Evolutionary conservation across 345 rosid species (phyloP), one percentile per base, ranked within the genome.

Genomic region (Fremontodendron californicum): DNA sequence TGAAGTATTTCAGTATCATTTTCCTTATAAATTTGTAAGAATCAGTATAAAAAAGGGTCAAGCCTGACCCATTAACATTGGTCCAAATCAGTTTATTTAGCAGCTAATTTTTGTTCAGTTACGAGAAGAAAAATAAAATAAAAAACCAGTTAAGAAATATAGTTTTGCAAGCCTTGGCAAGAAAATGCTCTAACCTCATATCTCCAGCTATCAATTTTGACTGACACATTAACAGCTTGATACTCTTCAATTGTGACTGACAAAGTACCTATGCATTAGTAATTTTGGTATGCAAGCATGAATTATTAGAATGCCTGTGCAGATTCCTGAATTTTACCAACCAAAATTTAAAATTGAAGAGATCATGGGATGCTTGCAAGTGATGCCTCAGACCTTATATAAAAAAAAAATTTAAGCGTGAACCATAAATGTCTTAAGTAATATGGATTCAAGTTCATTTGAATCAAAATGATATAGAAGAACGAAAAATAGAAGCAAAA

Each of bases 341-440:
- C 99, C 98, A 92, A 86, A 93, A 96, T 87, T 96, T 97, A 84
- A 90, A 96, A 84, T 87, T 79, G 88, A 93, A 93, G 79, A 93
- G 92, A 88, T 93, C 98, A 75, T 96, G 99, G 58, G 93, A 88
- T 61, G 98, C 86, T 37, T 90, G 87, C 86, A 95, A 86, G 83
- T 95, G 99, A 79, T 75, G 80, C 84, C 90, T 88, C 82, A 95
- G 87, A 66, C 99, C 99, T 98, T 95, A 71, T 43, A 82, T 63
- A n/a, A n/a, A n/a, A n/a, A 60, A 54, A 57, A 49, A 75, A 55
- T n/a, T n/a, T 23, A 68, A 51, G 42, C 11, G 67, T 61, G 19
- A 58, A 19, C 9, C 5, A 11, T 46, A 10, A 23, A 42, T 45
- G 15, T 9, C 21, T n/a, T 48, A 46, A 55, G 21, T 37, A 23